Evolutionary conservation across 1,284 basidiomycete species (phyloP).

Genomic region (Ustilago lituana): DNA sequence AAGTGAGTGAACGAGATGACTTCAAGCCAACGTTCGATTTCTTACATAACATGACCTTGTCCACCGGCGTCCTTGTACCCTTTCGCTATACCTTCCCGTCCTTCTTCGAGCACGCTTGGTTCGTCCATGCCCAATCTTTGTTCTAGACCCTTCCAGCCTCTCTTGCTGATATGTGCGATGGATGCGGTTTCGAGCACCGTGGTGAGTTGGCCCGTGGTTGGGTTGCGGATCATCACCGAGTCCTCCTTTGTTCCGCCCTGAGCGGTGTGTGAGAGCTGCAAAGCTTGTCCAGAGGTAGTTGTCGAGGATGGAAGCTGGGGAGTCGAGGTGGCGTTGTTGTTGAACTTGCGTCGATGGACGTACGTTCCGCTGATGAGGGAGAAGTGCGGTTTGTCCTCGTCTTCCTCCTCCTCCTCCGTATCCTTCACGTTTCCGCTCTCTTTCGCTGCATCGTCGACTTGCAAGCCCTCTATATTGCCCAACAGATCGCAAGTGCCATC

Average conservation of each 20-base stretch:
- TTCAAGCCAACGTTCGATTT: too few relatives aligned
- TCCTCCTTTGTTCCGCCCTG: slow-evolving; percentile 23
- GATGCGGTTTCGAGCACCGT: slow-evolving; percentile 66
- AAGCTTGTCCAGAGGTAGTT: not conserved
- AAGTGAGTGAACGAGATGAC: too few relatives aligned
- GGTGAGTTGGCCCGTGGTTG: slow-evolving; percentile 72
- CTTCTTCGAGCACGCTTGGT: slow-evolving; percentile 85
- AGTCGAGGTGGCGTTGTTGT: slow-evolving; percentile 23
- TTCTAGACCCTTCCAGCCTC: slow-evolving; percentile 86
- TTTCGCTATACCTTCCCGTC: slow-evolving; percentile 85
- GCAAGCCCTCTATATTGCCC: slow-evolving; percentile 5
- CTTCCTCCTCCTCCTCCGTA: slow-evolving; percentile 37
- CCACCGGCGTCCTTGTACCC: slow-evolving; percentile 74
- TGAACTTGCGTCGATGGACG: slow-evolving; percentile 78
- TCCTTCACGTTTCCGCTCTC: slow-evolving; percentile 20
- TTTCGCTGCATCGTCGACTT: slow-evolving; percentile 4
- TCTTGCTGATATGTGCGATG: slow-evolving; percentile 74
- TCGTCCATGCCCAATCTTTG: slow-evolving; percentile 80
- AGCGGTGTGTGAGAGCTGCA: slow-evolving; percentile 4
- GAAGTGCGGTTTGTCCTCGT: slow-evolving; percentile 74
- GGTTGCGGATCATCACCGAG: slow-evolving; percentile 74
- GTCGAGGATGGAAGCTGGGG: slow-evolving; percentile 41
- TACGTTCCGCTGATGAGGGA: slow-evolving; percentile 88
- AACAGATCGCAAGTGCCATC: not conserved
- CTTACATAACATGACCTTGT: slow-evolving; percentile 37